Base-by-base conservation (phyloP, 164 flowering plant species). In the Vitis amurensis region DNA sequence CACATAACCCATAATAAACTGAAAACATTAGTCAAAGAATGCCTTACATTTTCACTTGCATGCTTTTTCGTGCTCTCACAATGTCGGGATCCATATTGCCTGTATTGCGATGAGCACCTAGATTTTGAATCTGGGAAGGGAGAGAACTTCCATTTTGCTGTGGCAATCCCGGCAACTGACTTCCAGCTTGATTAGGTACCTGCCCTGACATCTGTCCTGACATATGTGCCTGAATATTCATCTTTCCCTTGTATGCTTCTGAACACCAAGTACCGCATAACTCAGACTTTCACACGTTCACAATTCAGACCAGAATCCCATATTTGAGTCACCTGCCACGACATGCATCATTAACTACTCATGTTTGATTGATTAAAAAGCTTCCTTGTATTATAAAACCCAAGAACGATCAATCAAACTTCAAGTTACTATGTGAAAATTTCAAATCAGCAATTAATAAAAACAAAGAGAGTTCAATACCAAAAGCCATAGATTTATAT, bases 171-270 rank as follows among this genome's bases (percentile, higher is more conserved):
- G 89, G 70, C 74, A 85, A 71, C 74, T 82, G 86, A 23, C 75
- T 57, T 19, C 86, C 87, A 62, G 81, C 77, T 80, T 85, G 97
- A 74, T 80, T 90, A 55, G 92, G 82, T n/a, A 86, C 86, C 85
- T 87, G 87, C 17, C 96, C 94, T 16, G 94, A 81, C 44, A 92
- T 66, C 82, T 90, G 92, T 44, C 90, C 94, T 0, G 95, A 81
- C 81, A 90, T 82, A 68, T 86, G 93, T 49, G 91, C 79, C 80
- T 82, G 91, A 56, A 85, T 68, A 76, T 81, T 88, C 85, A 88
- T 88, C 67, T 74, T 73, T 52, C 16, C 4, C 23, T 17, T 53
- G 17, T 30, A 11, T 56, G 44, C 27, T 60, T 14, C 27, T 55
- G 55, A 55, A 62, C 23, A 55, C 55, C 63, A 55, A 67, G 56